phyloP scores from a whole-genome alignment of 2,329 filamentous ascomycete species.

The Neofusicoccum laricinum region DNA sequence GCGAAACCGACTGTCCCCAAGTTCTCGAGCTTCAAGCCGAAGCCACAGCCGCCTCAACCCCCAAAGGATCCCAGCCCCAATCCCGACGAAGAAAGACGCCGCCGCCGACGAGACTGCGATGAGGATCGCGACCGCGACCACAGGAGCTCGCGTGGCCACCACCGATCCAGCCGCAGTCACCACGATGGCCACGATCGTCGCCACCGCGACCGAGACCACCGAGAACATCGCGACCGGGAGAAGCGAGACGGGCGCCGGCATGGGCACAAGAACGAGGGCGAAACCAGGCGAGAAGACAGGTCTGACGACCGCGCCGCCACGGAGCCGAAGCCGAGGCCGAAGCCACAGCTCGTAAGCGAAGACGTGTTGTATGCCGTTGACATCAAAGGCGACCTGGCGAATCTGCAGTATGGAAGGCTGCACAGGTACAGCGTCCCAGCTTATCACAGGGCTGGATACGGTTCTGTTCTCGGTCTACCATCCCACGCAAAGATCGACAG shows the following conservation, averaged over 20 bases:
- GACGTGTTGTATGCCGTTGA: slow-evolving; percentile 55
- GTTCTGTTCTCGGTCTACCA: slow-evolving; percentile 66
- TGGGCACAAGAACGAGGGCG: background rate
- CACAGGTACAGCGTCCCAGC: slow-evolving; percentile 69
- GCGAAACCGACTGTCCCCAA: slow-evolving; percentile 54
- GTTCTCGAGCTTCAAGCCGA: slow-evolving; percentile 71
- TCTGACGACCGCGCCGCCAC: background rate
- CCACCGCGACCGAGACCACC: background rate
- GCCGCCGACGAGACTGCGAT: background rate
- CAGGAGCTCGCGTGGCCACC: background rate
- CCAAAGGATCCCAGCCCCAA: background rate
- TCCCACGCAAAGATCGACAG: slow-evolving; percentile 64
- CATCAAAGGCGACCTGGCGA: slow-evolving; percentile 71
- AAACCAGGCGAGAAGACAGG: background rate
- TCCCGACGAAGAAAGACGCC: background rate
- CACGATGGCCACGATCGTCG: background rate
- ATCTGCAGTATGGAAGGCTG: slow-evolving; percentile 69
- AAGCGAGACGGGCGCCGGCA: background rate
- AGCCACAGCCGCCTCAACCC: slow-evolving; percentile 18
- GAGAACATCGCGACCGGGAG: background rate
- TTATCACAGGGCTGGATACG: slow-evolving; percentile 68
- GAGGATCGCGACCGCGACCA: background rate
- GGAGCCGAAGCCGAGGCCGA: background rate
- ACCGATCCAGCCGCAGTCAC: background rate
- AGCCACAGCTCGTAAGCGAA: background rate